Evolutionary conservation across 1,284 basidiomycete species (phyloP), one percentile per base, ranked within the genome.

Genomic region (Rhodotorula sp.): DNA sequence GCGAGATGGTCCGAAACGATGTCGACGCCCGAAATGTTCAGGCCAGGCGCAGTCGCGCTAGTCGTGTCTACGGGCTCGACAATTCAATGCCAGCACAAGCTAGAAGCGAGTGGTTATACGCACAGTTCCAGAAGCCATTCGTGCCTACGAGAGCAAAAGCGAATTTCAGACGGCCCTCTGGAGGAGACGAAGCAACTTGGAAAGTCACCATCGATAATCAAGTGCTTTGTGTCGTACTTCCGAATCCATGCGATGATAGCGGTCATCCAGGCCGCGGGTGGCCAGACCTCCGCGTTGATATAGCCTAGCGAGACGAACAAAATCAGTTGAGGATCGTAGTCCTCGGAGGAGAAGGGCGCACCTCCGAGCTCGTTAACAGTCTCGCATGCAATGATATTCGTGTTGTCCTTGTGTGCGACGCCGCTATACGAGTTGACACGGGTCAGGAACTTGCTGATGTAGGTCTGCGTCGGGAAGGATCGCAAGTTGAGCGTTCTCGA

Each of bases 291-390:
- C 1, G 47, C 47, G 7, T 66, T 55, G 46, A 70, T 70, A 61
- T 70, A 70, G 7, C 67, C 62, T 62, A 26, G 16, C 24, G 9
- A 6, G 18, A 34, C 34, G 34, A 34, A 10, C 34, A 10, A 34
- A 10, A 10, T 34, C 34, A 34, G 34, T 10, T 5, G 10, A 10
- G 34, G 34, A 34, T 6, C 34, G 34, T 6, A 34, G 34, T 10
- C 5, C 5, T 34, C n/a, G 34, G 10, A 34, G 34, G 37, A 18
- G n/a, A 4, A 0, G 9, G 26, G 8, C 68, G n/a, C 46, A 69
- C 65, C 60, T 20, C 77, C 71, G n/a, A 81, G 76, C 59, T 81
- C 80, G 63, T 81, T 81, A 11, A 65, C 69, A 13, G 73, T 75
- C 64, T 75, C 71, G 65, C 68, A 73, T 1, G 64, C 71, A 37